Base-by-base conservation (phyloP, 1,284 basidiomycete species). In the Marasmius sp. region DNA sequence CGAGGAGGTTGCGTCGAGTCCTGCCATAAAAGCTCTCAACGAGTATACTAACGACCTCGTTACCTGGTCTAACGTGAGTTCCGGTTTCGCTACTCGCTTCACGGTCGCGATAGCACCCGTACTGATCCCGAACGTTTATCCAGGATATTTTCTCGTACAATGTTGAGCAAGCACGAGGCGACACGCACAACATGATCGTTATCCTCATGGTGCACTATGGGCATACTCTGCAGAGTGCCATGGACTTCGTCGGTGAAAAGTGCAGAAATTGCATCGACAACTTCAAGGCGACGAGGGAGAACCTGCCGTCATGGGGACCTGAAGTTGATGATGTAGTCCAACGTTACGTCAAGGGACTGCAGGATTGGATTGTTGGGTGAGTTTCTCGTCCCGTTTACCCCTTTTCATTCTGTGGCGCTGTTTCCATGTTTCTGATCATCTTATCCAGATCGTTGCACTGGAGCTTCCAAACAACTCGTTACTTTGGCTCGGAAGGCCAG, bases 141-240 rank as follows among this genome's bases (percentile, higher is more conserved):
- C 52, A 87, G 85, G 85, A 87, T 63, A 81, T 87, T 33, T 85
- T 83, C 67, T 87, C 86, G 0, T 87, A 85, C 71, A 86, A 86
- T 60, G 81, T 82, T 57, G 86, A 87, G 67, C 86, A 87, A 72
- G 79, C 83, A 8, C 79, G 79, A 20, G 78, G 76, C 12, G 84
- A 86, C 61, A 81, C 79, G 11, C 81, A 86, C 69, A 87, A 87
- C 68, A 84, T 87, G 79, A 78, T 87, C 54, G 76, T 78, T 6
- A 81, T 87, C 56, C 75, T 86, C 61, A 87, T 85, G 84, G 73
- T 76, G 38, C 74, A 84, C 64, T 77, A 82, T 57, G 79, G 77
- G 1, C 73, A 81, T 57, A 74, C 73, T 34, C 71, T 87, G 6
- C 83, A 87, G 61, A 72, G 75, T 18, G 85, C 86, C 1, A 70